Percentiles rank a stretch among this genome's conserved stretches.
phyloP scores from a whole-genome alignment of 768 basidiomycete species.

The Lentinula boryana region DNA sequence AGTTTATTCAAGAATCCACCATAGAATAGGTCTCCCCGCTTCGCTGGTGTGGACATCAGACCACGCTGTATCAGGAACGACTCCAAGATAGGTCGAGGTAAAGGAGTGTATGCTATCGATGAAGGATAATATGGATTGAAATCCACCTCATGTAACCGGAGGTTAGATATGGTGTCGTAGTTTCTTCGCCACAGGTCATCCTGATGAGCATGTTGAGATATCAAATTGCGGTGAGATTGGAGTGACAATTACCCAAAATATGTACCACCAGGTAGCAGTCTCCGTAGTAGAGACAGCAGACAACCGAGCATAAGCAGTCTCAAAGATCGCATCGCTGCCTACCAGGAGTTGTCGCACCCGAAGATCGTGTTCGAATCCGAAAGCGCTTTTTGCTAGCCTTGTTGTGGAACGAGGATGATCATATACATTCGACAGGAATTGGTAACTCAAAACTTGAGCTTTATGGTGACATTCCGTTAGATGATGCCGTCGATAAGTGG shows the following conservation, averaged over 20 bases:
- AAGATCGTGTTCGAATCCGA: slow-evolving; percentile 45
- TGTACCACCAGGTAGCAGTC: slow-evolving; percentile 69
- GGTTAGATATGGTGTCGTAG: slow-evolving; percentile 43
- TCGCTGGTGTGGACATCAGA: slow-evolving; percentile 39
- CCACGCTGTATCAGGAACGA: slow-evolving; percentile 58
- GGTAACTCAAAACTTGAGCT: slow-evolving; percentile 47
- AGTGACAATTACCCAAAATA: slow-evolving; percentile 56
- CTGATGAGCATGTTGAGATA: slow-evolving; percentile 24
- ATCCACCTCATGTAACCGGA: slow-evolving; percentile 44
- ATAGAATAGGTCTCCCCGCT: slow-evolving; percentile 47
- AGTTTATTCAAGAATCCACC: slow-evolving; percentile 67
- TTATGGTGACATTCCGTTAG: slow-evolving; percentile 48
- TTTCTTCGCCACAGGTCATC: slow-evolving; percentile 77
- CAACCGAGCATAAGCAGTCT: slow-evolving; percentile 48
- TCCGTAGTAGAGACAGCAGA: slow-evolving; percentile 40
- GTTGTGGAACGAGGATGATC: slow-evolving; percentile 43
- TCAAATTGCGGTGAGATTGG: background rate
- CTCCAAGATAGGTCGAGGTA: slow-evolving; percentile 60
- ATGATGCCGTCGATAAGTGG: slow-evolving; percentile 46
- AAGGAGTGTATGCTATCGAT: slow-evolving; percentile 68
- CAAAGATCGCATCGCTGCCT: slow-evolving; percentile 38
- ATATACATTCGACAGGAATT: slow-evolving; percentile 57
- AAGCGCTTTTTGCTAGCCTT: slow-evolving; percentile 36
- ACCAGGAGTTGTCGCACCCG: slow-evolving; percentile 49
- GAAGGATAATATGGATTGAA: slow-evolving; percentile 70